Base-by-base conservation (phyloP, 2,329 filamentous ascomycete species). In the Penicillium sp. region DNA sequence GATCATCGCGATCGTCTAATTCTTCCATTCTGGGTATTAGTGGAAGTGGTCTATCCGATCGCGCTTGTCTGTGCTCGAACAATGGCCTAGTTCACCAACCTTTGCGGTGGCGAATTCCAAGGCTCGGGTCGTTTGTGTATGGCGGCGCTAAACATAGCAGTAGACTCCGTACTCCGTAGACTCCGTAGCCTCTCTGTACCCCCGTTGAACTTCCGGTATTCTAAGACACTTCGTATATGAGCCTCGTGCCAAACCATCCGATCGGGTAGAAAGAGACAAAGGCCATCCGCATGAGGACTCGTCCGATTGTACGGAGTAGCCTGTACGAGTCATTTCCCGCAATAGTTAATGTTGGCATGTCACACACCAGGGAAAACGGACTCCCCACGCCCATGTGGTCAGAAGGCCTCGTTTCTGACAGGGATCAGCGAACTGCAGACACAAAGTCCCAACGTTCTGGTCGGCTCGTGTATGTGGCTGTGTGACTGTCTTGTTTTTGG, bases 1-100 rank as follows among this genome's bases (percentile, higher is more conserved):
- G 27, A 58, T 62, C 55, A 58, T 50, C 52, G 18, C 42, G 56
- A 63, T 63, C 62, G 62, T 64, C 56, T 64, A 64, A 49, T 64
- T 56, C 43, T 61, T 52, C 60, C 62, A 10, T 56, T 60, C 52
- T 53, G 9, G 52, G 50, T 49, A 3, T 43, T 47, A 34, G 54
- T 38, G 39, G 40, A 11, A 18, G 48, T 2, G 42, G n/a, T 40
- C 18, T 46, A 11, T 47, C n/a, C 42, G 52, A 54, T 50, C 52
- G 32, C 45, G 45, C 31, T 53, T 44, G 31, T 48, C 44, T 38
- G 51, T 49, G 46, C 3, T 36, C 14, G 27, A 49, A 44, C 47
- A 44, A 49, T 44, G 29, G 39, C 2, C 47, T 36, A 44, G 47
- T 44, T 43, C 18, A 16, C 18, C 38, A 8, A 40, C 2, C n/a